These are phyloP conservation scores for Dentipellis fragilis DNA, from an alignment of 768 basidiomycete species.

Conservation along the genomic window DNA sequence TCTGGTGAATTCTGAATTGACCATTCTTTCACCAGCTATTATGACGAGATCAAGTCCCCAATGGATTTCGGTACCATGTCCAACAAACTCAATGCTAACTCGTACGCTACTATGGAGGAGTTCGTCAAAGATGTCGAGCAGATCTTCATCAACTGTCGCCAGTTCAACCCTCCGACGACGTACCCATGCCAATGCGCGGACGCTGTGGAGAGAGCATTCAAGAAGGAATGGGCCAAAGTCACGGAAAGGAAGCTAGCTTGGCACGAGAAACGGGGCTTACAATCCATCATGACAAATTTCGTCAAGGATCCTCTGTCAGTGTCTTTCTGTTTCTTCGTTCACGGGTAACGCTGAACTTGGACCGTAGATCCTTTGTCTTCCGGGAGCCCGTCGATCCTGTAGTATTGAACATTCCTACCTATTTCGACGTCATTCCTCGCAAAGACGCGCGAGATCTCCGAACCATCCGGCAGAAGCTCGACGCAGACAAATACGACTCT, in stretches of 20 bases:
- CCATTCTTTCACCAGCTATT: slow-evolving; percentile 49
- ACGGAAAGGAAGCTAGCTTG: slow-evolving; percentile 64
- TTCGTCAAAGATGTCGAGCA: slow-evolving; percentile 75
- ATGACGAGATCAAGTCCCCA: slow-evolving; percentile 82
- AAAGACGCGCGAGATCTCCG: slow-evolving; percentile 82
- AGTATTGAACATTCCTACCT: slow-evolving; percentile 71
- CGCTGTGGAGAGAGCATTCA: slow-evolving; percentile 62
- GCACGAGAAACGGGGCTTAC: slow-evolving; percentile 73
- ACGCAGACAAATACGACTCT: slow-evolving; percentile 72
- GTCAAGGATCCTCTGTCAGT: slow-evolving; percentile 59
- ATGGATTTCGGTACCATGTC: slow-evolving; percentile 90
- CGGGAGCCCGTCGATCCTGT: slow-evolving; percentile 86
- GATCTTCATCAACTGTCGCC: slow-evolving; percentile 81
- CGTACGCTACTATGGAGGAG: slow-evolving; percentile 74
- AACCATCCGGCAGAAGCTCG: slow-evolving; percentile 74
- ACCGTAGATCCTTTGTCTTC: slow-evolving; percentile 61
- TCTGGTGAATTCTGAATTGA: slow-evolving; percentile 5
- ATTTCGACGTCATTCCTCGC: slow-evolving; percentile 75
- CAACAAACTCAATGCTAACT: slow-evolving; percentile 51
- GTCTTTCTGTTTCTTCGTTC: slow-evolving; percentile 6
- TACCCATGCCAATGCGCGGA: slow-evolving; percentile 67
- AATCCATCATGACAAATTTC: slow-evolving; percentile 57
- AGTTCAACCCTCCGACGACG: slow-evolving; percentile 82
- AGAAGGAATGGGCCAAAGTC: slow-evolving; percentile 79
- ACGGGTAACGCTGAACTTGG: neutral